Conservation (phyloP, 345 rosid genomes). For the Lepidium africanum region DNA sequence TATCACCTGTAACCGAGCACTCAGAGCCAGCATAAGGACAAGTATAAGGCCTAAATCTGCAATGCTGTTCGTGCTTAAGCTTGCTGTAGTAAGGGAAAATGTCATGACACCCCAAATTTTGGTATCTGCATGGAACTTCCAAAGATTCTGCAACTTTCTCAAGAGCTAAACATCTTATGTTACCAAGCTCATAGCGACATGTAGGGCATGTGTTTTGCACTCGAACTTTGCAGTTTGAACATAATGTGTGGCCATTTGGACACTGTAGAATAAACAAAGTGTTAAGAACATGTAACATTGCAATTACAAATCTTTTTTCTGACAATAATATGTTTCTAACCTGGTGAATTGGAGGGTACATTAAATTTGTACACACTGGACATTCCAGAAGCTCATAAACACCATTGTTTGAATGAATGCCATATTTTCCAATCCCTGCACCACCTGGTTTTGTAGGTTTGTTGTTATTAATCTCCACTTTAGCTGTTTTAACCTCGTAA, state of each 20-base stretch:
- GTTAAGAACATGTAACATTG: neutral
- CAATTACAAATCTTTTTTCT: neutral
- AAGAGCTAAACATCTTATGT: constrained; percentile 84
- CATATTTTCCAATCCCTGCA: constrained; percentile 38
- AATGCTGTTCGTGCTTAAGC: constrained; percentile 77
- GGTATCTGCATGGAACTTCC: constrained; percentile 81
- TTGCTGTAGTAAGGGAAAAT: constrained; percentile 81
- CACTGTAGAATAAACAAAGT: constrained; percentile 39
- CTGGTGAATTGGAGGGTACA: constrained; percentile 95
- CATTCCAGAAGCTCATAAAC: constrained; percentile 87
- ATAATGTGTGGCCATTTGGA: constrained; percentile 88
- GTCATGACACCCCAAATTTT: constrained; percentile 65
- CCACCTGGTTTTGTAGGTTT: constrained; percentile 47
- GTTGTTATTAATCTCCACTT: constrained; percentile 30
- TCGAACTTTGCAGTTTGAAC: constrained; percentile 73
- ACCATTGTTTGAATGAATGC: constrained; percentile 50
- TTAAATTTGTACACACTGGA: constrained; percentile 63
- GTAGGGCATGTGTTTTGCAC: constrained; percentile 79
- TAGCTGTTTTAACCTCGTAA: constrained; percentile 41
- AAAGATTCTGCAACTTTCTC: constrained; percentile 91
- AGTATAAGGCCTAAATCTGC: constrained; percentile 69
- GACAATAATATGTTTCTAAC: constrained; percentile 10
- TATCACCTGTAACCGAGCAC: constrained; percentile 80
- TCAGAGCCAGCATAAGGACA: constrained; percentile 96
- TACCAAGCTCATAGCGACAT: constrained; percentile 85